These are phyloP conservation scores for Helianthus annuus DNA, from an alignment of 129 eudicot genomes.

Conservation along the genomic window HanXRQr2.0-SUNRISE NC_035445.2:163949093-163949592, in stretches of 20 bases:
- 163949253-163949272: not conserved
- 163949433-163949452: constrained; percentile 16
- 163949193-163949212: constrained; percentile 22
- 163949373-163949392: not conserved
- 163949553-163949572: constrained; percentile 32
- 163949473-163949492: constrained; percentile 11
- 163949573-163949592: constrained; percentile 13
- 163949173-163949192: constrained; percentile 21
- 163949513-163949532: constrained; percentile 19
- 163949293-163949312: not conserved
- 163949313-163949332: not conserved
- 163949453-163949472: constrained; percentile 12
- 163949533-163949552: constrained; percentile 22
- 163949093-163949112: not conserved
- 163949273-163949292: not conserved
- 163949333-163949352: constrained; percentile 21
- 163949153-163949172: constrained; percentile 13
- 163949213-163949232: not conserved
- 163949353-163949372: not conserved
- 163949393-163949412: constrained; percentile 18
- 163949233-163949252: not conserved
- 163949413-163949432: not conserved
- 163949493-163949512: constrained; percentile 12
- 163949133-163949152: constrained; percentile 18
- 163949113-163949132: not conserved